Conservation (phyloP, 805 yeast species). For the Metschnikowia rubicola region DNA sequence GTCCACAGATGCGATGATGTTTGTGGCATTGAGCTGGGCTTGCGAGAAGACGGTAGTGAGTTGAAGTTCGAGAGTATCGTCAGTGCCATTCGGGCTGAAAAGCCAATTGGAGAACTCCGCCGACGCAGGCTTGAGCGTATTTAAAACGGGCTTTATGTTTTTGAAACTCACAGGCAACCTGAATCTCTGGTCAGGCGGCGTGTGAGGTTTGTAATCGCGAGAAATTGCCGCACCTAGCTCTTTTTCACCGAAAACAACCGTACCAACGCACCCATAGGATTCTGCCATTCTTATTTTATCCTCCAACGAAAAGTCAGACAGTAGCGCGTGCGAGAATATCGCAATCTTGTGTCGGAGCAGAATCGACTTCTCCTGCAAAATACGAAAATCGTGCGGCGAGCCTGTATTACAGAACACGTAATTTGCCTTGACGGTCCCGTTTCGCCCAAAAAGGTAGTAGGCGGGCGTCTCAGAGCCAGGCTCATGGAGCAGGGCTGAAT, state of each 20-base stretch:
- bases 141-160: constrained; percentile 14
- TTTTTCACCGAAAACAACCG: constrained; percentile 14
- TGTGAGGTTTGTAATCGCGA: constrained; percentile 10
- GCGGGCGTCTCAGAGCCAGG: constrained; percentile 29
- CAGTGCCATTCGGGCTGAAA: constrained; percentile 8
- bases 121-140: constrained; percentile 9
- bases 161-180: constrained; percentile 16
- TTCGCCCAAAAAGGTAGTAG: constrained; percentile 25
- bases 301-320: constrained; percentile 4
- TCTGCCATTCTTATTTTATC: constrained; percentile 15
- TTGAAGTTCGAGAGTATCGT: constrained; percentile 6
- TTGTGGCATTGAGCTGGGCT: constrained; percentile 17
- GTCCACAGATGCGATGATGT: constrained; percentile 30
- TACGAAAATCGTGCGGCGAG: constrained; percentile 24
- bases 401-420: constrained; percentile 35
- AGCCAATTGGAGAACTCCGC: constrained; percentile 12
- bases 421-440: constrained; percentile 23
- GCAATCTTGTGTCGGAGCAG: constrained; percentile 26
- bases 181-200: constrained; percentile 2
- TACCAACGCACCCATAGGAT: constrained; percentile 12
- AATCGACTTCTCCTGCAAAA: constrained; percentile 19
- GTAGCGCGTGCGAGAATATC: constrained; percentile 20
- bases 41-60: constrained; percentile 3
- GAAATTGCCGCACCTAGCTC: constrained; percentile 9
- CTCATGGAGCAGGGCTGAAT: constrained; percentile 26